phyloP scores from a whole-genome alignment of 495 filamentous ascomycete species.

The Penicillium simplicissimum region DNA sequence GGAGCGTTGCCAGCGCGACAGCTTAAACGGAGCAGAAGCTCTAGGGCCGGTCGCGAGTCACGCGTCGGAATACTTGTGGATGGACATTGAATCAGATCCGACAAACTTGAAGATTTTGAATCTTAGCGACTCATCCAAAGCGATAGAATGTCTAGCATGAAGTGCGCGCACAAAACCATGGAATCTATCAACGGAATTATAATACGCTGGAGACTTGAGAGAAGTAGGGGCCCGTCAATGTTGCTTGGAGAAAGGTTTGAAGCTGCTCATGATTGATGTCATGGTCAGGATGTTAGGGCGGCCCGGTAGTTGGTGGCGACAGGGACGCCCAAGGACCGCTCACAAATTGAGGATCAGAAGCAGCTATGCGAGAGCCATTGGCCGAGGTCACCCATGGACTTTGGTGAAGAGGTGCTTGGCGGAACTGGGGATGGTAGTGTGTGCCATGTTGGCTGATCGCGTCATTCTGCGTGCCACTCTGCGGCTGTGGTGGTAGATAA shows the following conservation, averaged over 20 bases:
- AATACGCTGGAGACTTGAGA: not conserved
- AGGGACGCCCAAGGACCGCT: slow-evolving; percentile 29
- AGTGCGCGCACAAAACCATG: too few species aligned
- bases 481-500: slow-evolving; percentile 13
- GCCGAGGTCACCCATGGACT: not conserved
- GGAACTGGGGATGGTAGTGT: slow-evolving; percentile 1
- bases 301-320: slow-evolving; percentile 17
- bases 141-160: too few species aligned
- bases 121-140: too few species aligned
- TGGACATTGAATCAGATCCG: too few species aligned
- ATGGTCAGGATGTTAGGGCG: not conserved
- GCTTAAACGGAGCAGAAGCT: too few species aligned
- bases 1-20: too few species aligned
- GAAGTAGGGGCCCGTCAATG: not conserved
- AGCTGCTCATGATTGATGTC: not conserved
- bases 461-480: not conserved
- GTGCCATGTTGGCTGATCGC: not conserved
- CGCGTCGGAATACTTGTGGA: too few species aligned
- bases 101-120: too few species aligned
- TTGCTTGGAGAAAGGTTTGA: not conserved
- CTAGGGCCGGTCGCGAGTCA: too few species aligned
- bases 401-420: not conserved
- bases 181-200: too few species aligned
- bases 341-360: slow-evolving; percentile 26
- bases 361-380: slow-evolving; percentile 4